Evolutionary conservation across 768 basidiomycete species (phyloP).

Genomic region (Clitopilus hobsonii): DNA sequence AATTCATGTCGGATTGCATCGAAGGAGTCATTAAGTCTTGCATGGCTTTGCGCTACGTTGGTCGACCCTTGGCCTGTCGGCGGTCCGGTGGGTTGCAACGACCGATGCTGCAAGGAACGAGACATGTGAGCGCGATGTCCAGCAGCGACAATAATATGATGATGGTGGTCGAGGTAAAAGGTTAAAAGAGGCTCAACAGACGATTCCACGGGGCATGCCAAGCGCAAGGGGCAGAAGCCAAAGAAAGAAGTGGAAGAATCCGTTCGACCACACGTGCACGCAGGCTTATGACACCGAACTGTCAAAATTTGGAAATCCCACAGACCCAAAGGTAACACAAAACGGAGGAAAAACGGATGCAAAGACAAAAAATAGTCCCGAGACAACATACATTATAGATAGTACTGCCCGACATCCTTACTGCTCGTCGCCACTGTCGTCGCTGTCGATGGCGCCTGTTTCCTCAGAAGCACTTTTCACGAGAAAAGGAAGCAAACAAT

Average conservation of each 20-base stretch:
- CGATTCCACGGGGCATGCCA: background rate
- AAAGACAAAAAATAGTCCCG: background rate
- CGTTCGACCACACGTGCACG: conserved; percentile 5
- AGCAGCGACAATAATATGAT: background rate
- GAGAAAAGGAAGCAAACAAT: background rate
- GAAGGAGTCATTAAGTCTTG: conserved; percentile 66
- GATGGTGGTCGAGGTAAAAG: conserved; percentile 1
- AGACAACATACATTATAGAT: conserved; percentile 2
- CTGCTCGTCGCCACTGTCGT: background rate
- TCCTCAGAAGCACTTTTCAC: background rate
- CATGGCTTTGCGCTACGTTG: conserved; percentile 23
- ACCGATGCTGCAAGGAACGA: conserved; percentile 37
- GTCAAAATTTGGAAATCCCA: background rate
- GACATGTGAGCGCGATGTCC: conserved; percentile 1
- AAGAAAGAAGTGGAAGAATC: background rate
- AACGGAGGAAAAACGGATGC: background rate
- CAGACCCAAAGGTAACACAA: background rate
- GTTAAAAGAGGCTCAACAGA: background rate
- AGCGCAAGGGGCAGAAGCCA: background rate
- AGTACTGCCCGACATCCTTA: background rate
- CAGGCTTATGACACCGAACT: conserved; percentile 4
- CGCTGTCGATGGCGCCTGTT: background rate
- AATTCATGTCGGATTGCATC: conserved; percentile 80
- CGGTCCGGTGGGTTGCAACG: conserved; percentile 44
- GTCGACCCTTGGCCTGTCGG: conserved; percentile 31